These are phyloP conservation scores for Blechomonas ayalai DNA, from an alignment of 208 protist genomes.

Conservation along the genomic window DNA sequence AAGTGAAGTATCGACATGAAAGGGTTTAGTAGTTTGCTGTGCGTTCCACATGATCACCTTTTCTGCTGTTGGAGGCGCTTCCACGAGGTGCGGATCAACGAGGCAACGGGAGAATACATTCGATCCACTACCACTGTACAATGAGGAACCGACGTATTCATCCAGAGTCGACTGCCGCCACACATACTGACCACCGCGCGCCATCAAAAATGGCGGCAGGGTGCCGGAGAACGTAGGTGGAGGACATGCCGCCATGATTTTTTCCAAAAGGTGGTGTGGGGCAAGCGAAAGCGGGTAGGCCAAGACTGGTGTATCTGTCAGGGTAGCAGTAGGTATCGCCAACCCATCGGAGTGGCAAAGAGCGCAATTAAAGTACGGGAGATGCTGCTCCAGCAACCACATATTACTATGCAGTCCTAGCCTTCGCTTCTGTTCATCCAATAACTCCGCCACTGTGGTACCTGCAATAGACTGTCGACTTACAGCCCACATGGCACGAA, in stretches of 20 bases:
- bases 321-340: constrained; percentile 6
- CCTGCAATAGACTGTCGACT: constrained; percentile 14
- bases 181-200: background rate
- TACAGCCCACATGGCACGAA: constrained; percentile 35
- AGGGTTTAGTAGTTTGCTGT: constrained; percentile 81
- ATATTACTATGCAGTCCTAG: constrained; percentile 23
- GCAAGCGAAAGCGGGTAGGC: too few species aligned
- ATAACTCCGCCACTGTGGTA: constrained; percentile 8
- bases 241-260: too few species aligned
- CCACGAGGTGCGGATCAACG: constrained; percentile 6
- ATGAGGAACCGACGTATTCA: constrained; percentile 4
- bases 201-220: too few species aligned
- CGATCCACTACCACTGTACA: background rate
- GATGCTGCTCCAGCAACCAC: constrained; percentile 33
- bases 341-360: too few species aligned
- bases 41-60: constrained; percentile 35
- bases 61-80: constrained; percentile 2
- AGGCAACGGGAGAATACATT: constrained; percentile 1
- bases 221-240: too few species aligned
- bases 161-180: constrained; percentile 10
- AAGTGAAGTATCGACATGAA: constrained; percentile 44
- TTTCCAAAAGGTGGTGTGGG: too few species aligned
- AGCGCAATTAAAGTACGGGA: constrained; percentile 18
- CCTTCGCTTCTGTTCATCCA: constrained; percentile 6
- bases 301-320: too few species aligned